Evolutionary conservation across 192 early-diverging fungal species (phyloP), one percentile per base, ranked within the genome.

Genomic region (Backusella luteola): DNA sequence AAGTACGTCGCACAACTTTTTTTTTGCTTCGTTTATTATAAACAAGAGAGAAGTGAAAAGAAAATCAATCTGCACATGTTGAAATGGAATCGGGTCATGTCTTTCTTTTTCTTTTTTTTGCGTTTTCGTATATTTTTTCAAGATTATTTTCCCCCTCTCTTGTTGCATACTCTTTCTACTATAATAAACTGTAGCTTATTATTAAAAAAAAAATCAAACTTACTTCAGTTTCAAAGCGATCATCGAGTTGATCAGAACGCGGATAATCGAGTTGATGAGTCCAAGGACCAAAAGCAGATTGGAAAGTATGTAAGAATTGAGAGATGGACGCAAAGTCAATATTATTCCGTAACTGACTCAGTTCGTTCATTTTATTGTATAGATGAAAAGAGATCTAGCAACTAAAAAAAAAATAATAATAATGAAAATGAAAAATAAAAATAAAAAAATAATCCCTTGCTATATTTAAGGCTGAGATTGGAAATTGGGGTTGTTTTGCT

Each of bases 271-370:
- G 63, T n/a, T 52, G 66, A 63, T 59, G 67, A 63, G 56, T 79
- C 83, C 63, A 84, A 73, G 44, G 84, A 68, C 71, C 66, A 69
- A 92, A 87, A 1, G 85, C 89, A 21, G 81, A 74, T 70, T 86
- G 81, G 77, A 91, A 93, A 49, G 90, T 81, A 73, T 90, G 89
- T 9, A 93, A 74, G 79, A 94, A 94, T 80, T 94, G 93, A 21
- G 83, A 85, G 66, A 93, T 80, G 26, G 91, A 85, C 17, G 89
- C 90, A 87, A 94, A 94, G 70, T 92, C 85, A 85, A 87, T 88
- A 74, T 80, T 77, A 34, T 81, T 77, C 69, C 90, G 85, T 36
- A 91, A 75, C 56, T 63, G 56, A 63, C 8, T 63, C 21, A 63
- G 23, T 26, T 63, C 56, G 26, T 63, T 29, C 56, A 63, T 63